Evolutionary conservation across 805 yeast species (phyloP), one percentile per base, ranked within the genome.

Genomic region (Hanseniaspora hatyaiensis): DNA sequence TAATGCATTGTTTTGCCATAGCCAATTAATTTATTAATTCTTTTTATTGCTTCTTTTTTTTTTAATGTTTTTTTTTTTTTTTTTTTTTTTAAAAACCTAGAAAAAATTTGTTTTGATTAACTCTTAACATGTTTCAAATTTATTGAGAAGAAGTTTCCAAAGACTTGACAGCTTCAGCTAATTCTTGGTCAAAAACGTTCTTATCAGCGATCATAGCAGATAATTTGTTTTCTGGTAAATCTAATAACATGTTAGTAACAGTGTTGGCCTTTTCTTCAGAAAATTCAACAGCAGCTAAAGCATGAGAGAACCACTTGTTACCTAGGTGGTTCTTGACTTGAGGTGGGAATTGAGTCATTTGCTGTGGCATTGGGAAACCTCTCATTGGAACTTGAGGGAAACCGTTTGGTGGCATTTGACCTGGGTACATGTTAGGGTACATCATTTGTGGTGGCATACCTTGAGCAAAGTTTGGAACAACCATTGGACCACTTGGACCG

Each of bases 191-290:
- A 73, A 92, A 84, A 58, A 82, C 76, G 59, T 78, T 87, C 55
- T 86, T 95, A 65, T 88, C 92, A 63, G 85, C 94, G 66, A 86
- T 77, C 66, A 89, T 74, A 53, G 82, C 82, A 62, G 88, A 70
- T 59, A 92, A 83, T 71, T 89, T 96, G 61, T 78, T 78, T 69
- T 83, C 84, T 64, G 87, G 94, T 78, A 89, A 79, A 65, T 88
- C 96, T 64, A 92, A 77, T 73, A 92, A 78, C 97, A 92, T 92
- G 73, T 97, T 96, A 56, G 98, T 92, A 66, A 92, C 85, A 74
- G 88, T 89, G 72, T 96, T 95, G 57, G 96, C 96, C 28, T 40
- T 45, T 62, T 95, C 86, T 70, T 87, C 95, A 51, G 82, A 82
- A 63, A 87, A 94, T 59, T 79, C 78, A 60, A 88, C 85, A 71